These are phyloP conservation scores for Filosporella fistucella DNA, from an alignment of 495 filamentous ascomycete species.

Conservation along the genomic window DNA sequence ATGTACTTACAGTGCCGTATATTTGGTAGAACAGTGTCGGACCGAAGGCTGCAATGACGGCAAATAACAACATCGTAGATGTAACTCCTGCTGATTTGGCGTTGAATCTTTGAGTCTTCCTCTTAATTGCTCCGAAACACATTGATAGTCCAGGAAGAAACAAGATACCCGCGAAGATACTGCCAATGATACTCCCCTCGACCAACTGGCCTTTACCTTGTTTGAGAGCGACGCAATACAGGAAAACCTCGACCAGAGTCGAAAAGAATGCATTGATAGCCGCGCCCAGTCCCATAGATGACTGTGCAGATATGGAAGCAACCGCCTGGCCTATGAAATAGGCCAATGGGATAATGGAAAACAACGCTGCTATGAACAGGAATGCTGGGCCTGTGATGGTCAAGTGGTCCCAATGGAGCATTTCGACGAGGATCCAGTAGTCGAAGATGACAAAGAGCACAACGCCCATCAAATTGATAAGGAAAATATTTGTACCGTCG, in stretches of 20 bases:
- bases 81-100: constrained; percentile 95
- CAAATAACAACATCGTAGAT: constrained; percentile 97
- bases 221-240: constrained; percentile 92
- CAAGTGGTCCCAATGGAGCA: constrained; percentile 58
- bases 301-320: constrained; percentile 98
- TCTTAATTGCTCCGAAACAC: constrained; percentile 97
- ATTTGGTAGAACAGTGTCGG: constrained; percentile 99
- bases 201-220: constrained; percentile 92
- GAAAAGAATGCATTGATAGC: constrained; percentile 99
- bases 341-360: constrained; percentile 94
- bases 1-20: constrained; percentile 76
- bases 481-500: constrained; percentile 97
- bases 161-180: constrained; percentile 94
- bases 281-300: constrained; percentile 98
- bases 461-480: constrained; percentile 91
- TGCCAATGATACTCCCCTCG: constrained; percentile 94
- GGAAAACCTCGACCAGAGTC: constrained; percentile 96
- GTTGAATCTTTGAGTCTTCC: constrained; percentile 98
- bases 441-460: constrained; percentile 92
- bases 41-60: constrained; percentile 93
- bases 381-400: constrained; percentile 75
- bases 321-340: constrained; percentile 99
- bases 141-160: constrained; percentile 97
- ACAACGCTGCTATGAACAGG: constrained; percentile 77
- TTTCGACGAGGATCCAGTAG: constrained; percentile 68